These are phyloP conservation scores for Agapanthus africanus DNA, from an alignment of 106 monocot genomes.

Conservation along the genomic window DNA sequence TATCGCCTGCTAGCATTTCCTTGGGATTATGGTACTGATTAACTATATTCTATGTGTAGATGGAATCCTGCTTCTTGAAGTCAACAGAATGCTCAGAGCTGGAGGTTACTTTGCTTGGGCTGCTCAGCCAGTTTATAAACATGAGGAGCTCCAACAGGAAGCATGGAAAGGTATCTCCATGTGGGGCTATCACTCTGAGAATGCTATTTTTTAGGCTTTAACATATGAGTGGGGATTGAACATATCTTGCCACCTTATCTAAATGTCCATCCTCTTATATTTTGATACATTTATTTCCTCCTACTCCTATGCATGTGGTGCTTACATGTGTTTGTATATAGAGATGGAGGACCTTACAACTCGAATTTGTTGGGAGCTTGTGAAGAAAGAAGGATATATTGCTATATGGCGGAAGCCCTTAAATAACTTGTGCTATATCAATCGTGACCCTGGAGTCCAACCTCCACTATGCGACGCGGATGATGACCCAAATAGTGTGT, in stretches of 20 bases:
- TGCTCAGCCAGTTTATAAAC: constrained; percentile 97
- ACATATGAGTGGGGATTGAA: background rate
- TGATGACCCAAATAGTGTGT: constrained; percentile 71
- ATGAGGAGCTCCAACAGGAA: constrained; percentile 85
- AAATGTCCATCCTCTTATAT: background rate
- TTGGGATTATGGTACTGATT: constrained; percentile 7
- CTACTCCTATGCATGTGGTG: background rate
- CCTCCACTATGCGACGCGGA: constrained; percentile 59
- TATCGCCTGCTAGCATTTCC: background rate
- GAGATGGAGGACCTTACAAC: constrained; percentile 85
- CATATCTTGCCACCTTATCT: background rate
- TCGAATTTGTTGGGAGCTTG: constrained; percentile 80
- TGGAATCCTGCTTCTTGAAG: constrained; percentile 86
- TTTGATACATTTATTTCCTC: background rate
- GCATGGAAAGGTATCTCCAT: constrained; percentile 70
- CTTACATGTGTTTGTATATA: constrained; percentile 12
- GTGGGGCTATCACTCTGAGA: background rate
- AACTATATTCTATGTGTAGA: constrained; percentile 32
- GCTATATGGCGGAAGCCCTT: constrained; percentile 91
- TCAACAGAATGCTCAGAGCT: constrained; percentile 91
- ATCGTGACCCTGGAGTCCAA: constrained; percentile 33
- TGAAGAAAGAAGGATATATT: constrained; percentile 87
- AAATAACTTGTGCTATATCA: constrained; percentile 66
- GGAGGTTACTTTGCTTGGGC: constrained; percentile 98
- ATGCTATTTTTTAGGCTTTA: background rate